Percentiles rank a stretch among this genome's conserved stretches.
Conservation (phyloP, 768 basidiomycete species). For the Glaciozyma martinii region DNA sequence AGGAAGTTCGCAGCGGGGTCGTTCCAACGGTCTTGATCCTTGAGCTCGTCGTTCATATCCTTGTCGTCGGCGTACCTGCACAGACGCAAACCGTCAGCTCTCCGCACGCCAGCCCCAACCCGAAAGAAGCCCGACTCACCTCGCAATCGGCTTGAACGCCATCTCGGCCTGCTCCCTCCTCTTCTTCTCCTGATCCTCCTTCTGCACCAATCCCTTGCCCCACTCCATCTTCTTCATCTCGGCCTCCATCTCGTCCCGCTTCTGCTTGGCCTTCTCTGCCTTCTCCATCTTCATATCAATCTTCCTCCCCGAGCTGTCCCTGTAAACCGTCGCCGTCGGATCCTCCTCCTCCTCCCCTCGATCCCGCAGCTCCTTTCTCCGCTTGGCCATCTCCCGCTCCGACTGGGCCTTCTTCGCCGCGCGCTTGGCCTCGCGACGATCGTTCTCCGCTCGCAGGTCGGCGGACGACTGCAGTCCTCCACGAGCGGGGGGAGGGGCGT, state of each 20-base stretch:
- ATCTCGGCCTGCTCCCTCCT: constrained; percentile 60
- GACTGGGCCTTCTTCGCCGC: constrained; percentile 38
- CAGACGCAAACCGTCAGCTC: background rate
- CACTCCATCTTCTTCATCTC: constrained; percentile 92
- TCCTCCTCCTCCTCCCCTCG: constrained; percentile 31
- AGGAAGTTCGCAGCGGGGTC: constrained; percentile 95
- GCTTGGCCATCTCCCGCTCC: constrained; percentile 47
- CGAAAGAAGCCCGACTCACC: constrained; percentile 39
- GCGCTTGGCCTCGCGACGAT: constrained; percentile 35
- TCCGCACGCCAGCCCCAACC: background rate
- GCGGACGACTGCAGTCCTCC: constrained; percentile 73
- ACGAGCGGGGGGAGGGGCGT: constrained; percentile 5
- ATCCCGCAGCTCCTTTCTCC: constrained; percentile 44
- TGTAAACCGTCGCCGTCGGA: constrained; percentile 85
- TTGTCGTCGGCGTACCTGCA: constrained; percentile 62
- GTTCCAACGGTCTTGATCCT: constrained; percentile 78
- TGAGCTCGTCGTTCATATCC: constrained; percentile 75
- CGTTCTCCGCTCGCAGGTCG: constrained; percentile 51
- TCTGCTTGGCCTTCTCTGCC: constrained; percentile 72
- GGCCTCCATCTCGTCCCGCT: constrained; percentile 72
- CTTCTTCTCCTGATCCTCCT: constrained; percentile 63
- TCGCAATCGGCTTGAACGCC: constrained; percentile 57
- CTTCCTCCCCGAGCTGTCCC: constrained; percentile 76
- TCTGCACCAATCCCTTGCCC: constrained; percentile 91
- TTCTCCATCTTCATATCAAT: constrained; percentile 77